Conservation (phyloP, 768 basidiomycete genomes). For the Tulasnella calospora region DNA sequence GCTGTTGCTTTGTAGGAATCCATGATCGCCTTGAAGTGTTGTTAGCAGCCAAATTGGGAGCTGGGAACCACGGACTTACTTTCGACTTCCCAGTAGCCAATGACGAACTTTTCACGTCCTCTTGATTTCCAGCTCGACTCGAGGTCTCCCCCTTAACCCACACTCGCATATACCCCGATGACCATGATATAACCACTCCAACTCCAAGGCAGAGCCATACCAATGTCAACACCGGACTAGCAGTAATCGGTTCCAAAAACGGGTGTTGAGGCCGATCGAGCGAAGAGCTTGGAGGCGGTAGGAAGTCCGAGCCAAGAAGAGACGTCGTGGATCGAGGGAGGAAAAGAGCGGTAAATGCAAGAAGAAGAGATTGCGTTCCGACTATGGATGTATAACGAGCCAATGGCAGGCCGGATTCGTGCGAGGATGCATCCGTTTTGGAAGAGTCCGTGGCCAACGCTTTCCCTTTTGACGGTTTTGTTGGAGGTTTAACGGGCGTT, state of each 20-base stretch:
- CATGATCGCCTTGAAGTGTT: constrained; percentile 44
- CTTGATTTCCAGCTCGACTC: constrained; percentile 26
- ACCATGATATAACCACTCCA: constrained; percentile 58
- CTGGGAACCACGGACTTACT: constrained; percentile 30
- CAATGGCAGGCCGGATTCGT: constrained; percentile 40
- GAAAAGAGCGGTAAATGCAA: constrained; percentile 60
- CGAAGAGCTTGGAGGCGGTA: constrained; percentile 25
- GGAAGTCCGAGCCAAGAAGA: constrained; percentile 8
- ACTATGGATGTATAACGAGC: constrained; percentile 61
- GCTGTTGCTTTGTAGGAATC: constrained; percentile 54
- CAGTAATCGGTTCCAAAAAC: constrained; percentile 63
- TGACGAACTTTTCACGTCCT: constrained; percentile 42
- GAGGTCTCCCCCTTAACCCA: constrained; percentile 42
- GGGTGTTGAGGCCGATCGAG: constrained; percentile 65
- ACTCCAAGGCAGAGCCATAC: constrained; percentile 54
- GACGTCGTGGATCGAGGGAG: constrained; percentile 46
- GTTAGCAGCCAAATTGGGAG: not conserved
- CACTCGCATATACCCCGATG: constrained; percentile 59
- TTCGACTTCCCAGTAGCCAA: constrained; percentile 38
- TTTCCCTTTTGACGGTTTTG: not conserved
- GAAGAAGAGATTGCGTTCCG: constrained; percentile 60
- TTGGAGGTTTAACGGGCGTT: not conserved
- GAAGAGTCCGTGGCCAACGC: not conserved
- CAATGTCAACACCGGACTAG: constrained; percentile 54
- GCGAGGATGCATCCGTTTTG: not conserved